Percentiles rank a stretch among this genome's conserved stretches.
phyloP scores from a whole-genome alignment of 306 rosid genomes.

The Dalbergia cultrata region DNA sequence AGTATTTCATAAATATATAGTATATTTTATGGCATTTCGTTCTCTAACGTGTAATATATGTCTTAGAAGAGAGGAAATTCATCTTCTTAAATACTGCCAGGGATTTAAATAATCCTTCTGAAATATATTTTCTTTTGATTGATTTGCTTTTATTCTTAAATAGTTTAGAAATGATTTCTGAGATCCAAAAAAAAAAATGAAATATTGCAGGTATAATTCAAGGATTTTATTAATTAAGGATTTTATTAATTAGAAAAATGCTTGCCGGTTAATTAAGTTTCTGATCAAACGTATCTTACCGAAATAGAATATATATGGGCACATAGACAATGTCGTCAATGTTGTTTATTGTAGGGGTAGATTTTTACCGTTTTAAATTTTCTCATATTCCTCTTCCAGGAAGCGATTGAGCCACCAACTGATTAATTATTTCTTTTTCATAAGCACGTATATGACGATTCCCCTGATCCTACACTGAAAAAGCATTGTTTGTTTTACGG shows the following conservation, averaged over 20 bases:
- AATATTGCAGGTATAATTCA: not conserved
- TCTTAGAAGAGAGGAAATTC: not conserved
- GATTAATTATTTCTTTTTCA: not conserved
- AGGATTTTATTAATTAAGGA: not conserved
- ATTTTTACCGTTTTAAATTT: not conserved
- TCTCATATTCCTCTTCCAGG: not conserved
- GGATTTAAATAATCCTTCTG: not conserved
- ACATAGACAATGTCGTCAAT: not conserved
- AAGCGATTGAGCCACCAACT: not conserved
- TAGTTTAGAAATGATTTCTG: not conserved
- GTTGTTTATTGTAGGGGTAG: not conserved
- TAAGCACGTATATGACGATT: not conserved
- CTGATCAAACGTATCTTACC: too few relatives aligned
- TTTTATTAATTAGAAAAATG: too few relatives aligned
- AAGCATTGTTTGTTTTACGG: not conserved
- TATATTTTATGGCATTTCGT: not conserved
- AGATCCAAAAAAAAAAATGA: not conserved
- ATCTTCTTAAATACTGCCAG: not conserved
- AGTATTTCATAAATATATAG: not conserved
- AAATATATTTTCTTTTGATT: not conserved
- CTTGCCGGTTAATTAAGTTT: too few relatives aligned
- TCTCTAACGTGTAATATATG: not conserved
- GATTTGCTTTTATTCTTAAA: not conserved
- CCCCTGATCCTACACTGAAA: not conserved
- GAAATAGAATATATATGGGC: too few relatives aligned